Base-by-base conservation (phyloP, 2,329 filamentous ascomycete genomes). In the Aspergillus aculeatinus region DNA sequence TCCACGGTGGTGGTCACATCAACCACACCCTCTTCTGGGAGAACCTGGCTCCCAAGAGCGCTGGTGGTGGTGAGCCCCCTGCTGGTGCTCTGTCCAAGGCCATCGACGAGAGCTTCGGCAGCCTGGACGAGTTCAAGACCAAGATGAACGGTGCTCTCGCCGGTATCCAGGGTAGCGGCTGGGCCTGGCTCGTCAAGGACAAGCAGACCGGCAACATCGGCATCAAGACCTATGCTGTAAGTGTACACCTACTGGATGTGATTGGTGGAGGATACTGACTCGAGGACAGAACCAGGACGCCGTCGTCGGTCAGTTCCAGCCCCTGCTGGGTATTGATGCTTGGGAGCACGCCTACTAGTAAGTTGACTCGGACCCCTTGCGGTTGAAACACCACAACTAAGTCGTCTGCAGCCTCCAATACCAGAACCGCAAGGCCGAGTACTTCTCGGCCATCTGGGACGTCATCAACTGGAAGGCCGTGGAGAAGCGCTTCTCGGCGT, bases 311-410 rank as follows among this genome's bases (percentile, higher is more conserved):
- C 89, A 89, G 75, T 91, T 89, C 75, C 84, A 87, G 71, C 93
- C 93, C 42, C 82, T 97, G 52, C 81, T 97, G 51, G 93, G 93
- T 59, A 89, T 97, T 71, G 93, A 97, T 81, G 93, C 92, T 57
- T 96, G 92, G 92, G 92, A 96, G 83, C 92, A 96, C 80, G 92
- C 92, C 55, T 96, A 96, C 83, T 96, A 96, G 82, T 85, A 76
- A 80, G 82, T 79, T 42, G 39, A 14, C 27, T 29, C 5, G 23
- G 39, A 44, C n/a, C 1, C 19, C 25, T 16, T 23, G 23, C 14
- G 11, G 4, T 21, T 10, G 9, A 16, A 47, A n/a, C 33, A 29
- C 48, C 16, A 48, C 53, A 7, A 67, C 72, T 63, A 74, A 62
- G 44, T 10, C 27, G 60, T 54, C 60, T 67, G 62, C 65, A 86